phyloP scores from a whole-genome alignment of 495 filamentous ascomycete species.

The Parmelia sp. region DNA sequence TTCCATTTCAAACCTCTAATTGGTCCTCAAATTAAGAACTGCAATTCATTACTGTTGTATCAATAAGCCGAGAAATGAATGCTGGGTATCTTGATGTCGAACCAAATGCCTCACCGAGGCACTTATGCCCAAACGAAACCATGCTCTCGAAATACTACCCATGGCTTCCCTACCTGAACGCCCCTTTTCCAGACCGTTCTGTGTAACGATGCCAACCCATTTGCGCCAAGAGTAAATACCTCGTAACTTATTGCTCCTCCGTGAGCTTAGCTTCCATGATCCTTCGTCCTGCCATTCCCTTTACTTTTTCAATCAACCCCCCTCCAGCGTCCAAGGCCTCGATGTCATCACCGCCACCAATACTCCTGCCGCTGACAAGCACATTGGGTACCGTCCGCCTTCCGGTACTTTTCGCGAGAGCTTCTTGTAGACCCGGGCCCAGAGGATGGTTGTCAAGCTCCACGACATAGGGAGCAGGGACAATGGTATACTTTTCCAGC shows the following conservation, averaged over 20 bases:
- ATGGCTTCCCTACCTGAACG: not conserved
- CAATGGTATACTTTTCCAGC: constrained; percentile 72
- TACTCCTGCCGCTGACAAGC: constrained; percentile 76
- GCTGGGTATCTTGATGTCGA: constrained; percentile 10
- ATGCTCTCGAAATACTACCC: not conserved
- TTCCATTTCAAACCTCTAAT: too few relatives aligned
- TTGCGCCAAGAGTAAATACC: not conserved
- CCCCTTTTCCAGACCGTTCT: not conserved
- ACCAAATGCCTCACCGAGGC: constrained; percentile 3
- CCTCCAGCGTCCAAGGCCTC: constrained; percentile 62
- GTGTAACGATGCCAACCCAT: not conserved
- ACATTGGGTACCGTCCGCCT: constrained; percentile 87
- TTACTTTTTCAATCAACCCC: constrained; percentile 64
- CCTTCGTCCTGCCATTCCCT: constrained; percentile 64
- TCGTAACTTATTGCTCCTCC: constrained; percentile 3
- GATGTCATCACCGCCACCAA: constrained; percentile 87
- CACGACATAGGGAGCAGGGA: constrained; percentile 77
- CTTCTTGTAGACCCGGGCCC: constrained; percentile 61
- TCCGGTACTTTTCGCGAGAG: constrained; percentile 64
- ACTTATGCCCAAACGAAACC: not conserved
- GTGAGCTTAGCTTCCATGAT: constrained; percentile 46
- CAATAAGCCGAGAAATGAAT: not conserved
- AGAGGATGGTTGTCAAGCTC: constrained; percentile 81
- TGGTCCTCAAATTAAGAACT: not conserved
- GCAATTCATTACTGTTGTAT: not conserved